Evolutionary conservation across 2,329 filamentous ascomycete species (phyloP), one percentile per base, ranked within the genome.

Genomic region (Colletotrichum higginsianum): DNA sequence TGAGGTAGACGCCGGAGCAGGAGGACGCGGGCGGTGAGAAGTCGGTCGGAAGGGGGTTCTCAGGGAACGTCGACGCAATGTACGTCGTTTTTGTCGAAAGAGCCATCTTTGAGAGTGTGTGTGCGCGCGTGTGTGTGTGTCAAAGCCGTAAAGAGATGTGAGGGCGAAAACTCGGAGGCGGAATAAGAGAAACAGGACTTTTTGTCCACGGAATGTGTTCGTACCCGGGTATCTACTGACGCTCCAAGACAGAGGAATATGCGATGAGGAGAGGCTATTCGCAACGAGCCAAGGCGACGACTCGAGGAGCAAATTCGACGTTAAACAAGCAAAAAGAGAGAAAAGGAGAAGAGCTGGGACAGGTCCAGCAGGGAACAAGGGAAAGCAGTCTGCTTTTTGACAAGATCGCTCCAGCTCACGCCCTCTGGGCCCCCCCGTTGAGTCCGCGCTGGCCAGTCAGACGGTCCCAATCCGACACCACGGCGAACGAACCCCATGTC

Each of bases 41-140:
- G 26, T 71, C 67, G 5, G 75, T 77, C 23, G 76, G 79, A 4
- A 77, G 74, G 0, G 76, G 76, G 52, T 67, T 64, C 12, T 35
- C 50, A 5, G 74, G 64, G 12, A 76, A 77, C 2, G 49, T 71
- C 4, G 70, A 69, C 40, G 66, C 70, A 35, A 72, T 56, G 49
- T 56, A 66, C 15, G 55, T 67, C 61, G 70, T 70, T 71, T 65
- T 70, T 42, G 70, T 52, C 11, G 66, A 50, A 4, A 23, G 15
- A 16, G 60, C 38, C 66, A 69, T 69, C 12, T 26, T 40, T 15
- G 21, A 21, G 11, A n/a, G 61, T 13, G 26, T 3, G n/a, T 13
- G 30, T 12, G 11, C 11, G 7, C 7, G 53, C 13, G 11, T 18
- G 30, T n/a, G n/a, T 18, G 52, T 18, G 30, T 21, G 7, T 30